phyloP scores from a whole-genome alignment of 192 early-diverging fungal genomes.

The Backusella mclennaniae region DNA sequence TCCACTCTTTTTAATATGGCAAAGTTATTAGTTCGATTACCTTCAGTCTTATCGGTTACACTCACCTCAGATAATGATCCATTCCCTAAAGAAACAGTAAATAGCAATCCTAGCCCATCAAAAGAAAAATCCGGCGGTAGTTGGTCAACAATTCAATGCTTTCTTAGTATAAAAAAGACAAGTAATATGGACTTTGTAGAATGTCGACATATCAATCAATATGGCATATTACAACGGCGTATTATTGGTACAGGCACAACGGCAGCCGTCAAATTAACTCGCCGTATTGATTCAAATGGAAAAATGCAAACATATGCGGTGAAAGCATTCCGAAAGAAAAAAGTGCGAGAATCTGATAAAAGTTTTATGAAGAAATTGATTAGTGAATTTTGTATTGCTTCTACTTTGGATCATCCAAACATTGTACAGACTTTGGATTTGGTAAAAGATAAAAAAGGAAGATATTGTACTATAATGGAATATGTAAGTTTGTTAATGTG shows the following conservation, averaged over 20 bases:
- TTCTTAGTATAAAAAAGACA: not conserved
- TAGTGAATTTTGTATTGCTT: slow-evolving; percentile 93
- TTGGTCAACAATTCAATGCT: not conserved
- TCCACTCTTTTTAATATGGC: not conserved
- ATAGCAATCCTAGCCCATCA: not conserved
- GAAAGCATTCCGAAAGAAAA: slow-evolving; percentile 85
- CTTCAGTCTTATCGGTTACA: not conserved
- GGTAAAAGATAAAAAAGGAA: slow-evolving; percentile 85
- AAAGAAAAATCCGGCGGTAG: not conserved
- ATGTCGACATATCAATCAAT: slow-evolving; percentile 8
- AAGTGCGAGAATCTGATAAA: slow-evolving; percentile 79
- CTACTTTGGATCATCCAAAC: slow-evolving; percentile 81
- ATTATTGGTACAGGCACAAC: slow-evolving; percentile 82
- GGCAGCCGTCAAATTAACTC: slow-evolving; percentile 75
- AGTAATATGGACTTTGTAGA: not conserved
- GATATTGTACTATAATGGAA: slow-evolving; percentile 81
- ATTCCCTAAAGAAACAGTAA: not conserved
- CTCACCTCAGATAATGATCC: not conserved
- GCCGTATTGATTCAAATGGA: not conserved
- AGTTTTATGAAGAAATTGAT: slow-evolving; percentile 94
- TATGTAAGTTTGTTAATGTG: slow-evolving; percentile 36
- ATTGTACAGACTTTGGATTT: slow-evolving; percentile 92
- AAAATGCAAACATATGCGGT: slow-evolving; percentile 73
- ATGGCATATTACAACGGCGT: slow-evolving; percentile 9
- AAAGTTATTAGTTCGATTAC: not conserved